Evolutionary conservation across 768 basidiomycete genomes (phyloP).

Genomic region (Chalciporus sphaerocephalus): DNA sequence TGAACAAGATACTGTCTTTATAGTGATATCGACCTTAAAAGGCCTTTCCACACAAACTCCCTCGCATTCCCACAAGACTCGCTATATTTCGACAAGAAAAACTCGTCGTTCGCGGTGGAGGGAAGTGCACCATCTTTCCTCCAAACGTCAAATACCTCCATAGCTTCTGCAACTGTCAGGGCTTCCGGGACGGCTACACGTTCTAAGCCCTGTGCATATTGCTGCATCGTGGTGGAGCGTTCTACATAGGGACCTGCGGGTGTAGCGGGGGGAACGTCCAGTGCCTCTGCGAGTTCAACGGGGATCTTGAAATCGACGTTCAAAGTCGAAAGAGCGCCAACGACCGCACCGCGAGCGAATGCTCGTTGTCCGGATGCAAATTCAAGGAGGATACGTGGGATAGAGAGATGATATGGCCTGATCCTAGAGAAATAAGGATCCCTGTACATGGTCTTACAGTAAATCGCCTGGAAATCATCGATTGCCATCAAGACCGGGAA

Average conservation of each 20-base stretch:
- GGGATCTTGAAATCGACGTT: conserved; percentile 57
- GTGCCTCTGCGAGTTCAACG: conserved; percentile 59
- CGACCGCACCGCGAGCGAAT: conserved; percentile 67
- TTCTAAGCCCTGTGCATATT: conserved; percentile 53
- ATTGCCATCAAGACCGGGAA: conserved; percentile 78
- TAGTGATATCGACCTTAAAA: conserved; percentile 35
- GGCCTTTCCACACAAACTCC: conserved; percentile 69
- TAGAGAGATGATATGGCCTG: conserved; percentile 71
- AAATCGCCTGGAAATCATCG: conserved; percentile 85
- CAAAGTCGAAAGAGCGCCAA: conserved; percentile 65
- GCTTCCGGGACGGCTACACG: conserved; percentile 51
- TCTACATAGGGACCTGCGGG: conserved; percentile 53
- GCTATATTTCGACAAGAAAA: conserved; percentile 74
- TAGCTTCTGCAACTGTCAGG: conserved; percentile 64
- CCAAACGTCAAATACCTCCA: conserved; percentile 74
- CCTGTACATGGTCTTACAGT: conserved; percentile 61
- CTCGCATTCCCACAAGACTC: conserved; percentile 76
- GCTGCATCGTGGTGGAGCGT: conserved; percentile 44
- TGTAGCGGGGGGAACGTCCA: conserved; percentile 42
- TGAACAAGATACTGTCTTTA: conserved; percentile 9
- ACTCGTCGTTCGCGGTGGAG: conserved; percentile 52
- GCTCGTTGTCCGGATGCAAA: conserved; percentile 64
- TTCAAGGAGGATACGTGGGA: conserved; percentile 75
- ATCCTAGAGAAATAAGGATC: conserved; percentile 68
- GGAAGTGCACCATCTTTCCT: conserved; percentile 55